Conservation (phyloP, 2,329 filamentous ascomycete species). For the Ceratocystis lukuohia region DNA sequence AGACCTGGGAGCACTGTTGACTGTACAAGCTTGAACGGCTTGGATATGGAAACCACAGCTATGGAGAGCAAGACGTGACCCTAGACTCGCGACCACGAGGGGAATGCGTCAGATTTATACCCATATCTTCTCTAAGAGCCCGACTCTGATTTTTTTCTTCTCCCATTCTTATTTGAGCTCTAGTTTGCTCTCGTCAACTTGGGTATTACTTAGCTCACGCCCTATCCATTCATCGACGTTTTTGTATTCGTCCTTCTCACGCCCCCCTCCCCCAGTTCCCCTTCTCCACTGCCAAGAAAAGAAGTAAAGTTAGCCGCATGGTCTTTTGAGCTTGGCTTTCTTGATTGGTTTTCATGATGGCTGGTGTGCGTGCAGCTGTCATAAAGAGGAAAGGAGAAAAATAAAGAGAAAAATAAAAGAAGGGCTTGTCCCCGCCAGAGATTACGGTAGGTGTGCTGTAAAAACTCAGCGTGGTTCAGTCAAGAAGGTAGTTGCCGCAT, state of each 20-base stretch:
- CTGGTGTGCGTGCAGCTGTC: constrained; percentile 2
- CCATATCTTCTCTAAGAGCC: background rate
- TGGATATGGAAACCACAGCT: background rate
- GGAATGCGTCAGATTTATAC: constrained; percentile 3
- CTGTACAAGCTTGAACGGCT: background rate
- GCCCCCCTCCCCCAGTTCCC: background rate
- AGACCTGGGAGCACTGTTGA: background rate
- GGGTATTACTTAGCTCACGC: background rate
- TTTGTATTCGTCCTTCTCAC: background rate
- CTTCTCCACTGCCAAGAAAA: constrained; percentile 3
- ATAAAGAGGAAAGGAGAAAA: background rate
- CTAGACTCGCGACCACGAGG: background rate
- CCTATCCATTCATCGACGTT: background rate
- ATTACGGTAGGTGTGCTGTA: too few species aligned
- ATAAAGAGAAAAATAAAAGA: background rate
- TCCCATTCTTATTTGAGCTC: background rate
- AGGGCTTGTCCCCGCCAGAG: too few species aligned
- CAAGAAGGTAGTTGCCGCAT: too few species aligned
- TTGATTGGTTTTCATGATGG: background rate
- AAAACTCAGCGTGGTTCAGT: too few species aligned
- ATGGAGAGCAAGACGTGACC: background rate
- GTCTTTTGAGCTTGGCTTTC: background rate
- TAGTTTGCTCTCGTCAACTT: background rate
- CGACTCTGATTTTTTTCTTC: background rate
- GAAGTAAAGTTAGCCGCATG: constrained; percentile 1